Evolutionary conservation across 208 protist genomes (phyloP).

Genomic region (Acanthamoeba sp.): DNA sequence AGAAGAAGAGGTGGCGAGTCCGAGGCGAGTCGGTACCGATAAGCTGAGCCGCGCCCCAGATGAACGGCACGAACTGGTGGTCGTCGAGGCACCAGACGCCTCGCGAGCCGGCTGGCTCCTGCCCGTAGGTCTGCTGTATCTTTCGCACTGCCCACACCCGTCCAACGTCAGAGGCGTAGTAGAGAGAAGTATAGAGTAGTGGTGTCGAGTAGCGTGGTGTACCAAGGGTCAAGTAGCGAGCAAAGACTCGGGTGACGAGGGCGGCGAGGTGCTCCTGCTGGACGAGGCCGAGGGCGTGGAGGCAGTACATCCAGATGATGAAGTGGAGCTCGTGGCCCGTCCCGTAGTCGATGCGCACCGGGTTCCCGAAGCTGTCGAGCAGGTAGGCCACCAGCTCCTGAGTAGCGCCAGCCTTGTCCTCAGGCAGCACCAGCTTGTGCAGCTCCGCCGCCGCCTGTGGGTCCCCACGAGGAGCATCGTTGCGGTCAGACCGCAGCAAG

Average conservation of each 20-base stretch:
- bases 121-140: constrained; percentile 90
- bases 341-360: constrained; percentile 98
- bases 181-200: background rate
- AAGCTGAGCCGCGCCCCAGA: constrained; percentile 98
- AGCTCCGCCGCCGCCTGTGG: background rate
- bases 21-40: constrained; percentile 88
- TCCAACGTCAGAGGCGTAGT: background rate
- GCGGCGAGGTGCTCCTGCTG: constrained; percentile 88
- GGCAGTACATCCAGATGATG: constrained; percentile 93
- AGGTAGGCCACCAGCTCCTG: constrained; percentile 91
- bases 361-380: constrained; percentile 96
- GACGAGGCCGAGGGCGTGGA: constrained; percentile 78
- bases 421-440: constrained; percentile 45
- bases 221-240: constrained; percentile 73
- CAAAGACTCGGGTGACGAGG: constrained; percentile 94
- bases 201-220: constrained; percentile 77
- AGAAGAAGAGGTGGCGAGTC: too few species aligned
- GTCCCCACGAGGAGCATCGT: background rate
- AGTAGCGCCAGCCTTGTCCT: background rate
- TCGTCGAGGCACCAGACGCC: constrained; percentile 99
- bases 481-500: too few species aligned
- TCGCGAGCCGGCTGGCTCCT: constrained; percentile 98
- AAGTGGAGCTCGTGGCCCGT: constrained; percentile 99
- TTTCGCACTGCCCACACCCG: constrained; percentile 86
- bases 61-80: constrained; percentile 98